Evolutionary conservation across 305 asterid species (phyloP).

Genomic region (Solanum aculeatissimum): DNA sequence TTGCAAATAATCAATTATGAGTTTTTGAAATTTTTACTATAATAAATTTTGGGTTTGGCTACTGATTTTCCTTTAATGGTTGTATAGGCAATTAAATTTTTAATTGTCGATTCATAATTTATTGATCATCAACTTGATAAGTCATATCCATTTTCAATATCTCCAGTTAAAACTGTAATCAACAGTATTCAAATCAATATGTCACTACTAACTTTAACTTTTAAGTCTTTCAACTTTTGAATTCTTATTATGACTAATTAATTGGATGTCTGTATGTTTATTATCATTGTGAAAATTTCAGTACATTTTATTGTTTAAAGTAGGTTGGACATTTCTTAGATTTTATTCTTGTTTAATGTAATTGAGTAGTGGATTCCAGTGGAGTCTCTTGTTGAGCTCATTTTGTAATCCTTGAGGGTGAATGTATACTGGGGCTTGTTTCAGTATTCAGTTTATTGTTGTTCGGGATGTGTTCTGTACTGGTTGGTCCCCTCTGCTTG

Average conservation of each 20-base stretch:
- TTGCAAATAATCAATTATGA: not conserved
- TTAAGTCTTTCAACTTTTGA: not conserved
- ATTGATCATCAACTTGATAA: not conserved
- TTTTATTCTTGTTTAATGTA: not conserved
- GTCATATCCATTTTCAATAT: not conserved
- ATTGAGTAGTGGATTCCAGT: not conserved
- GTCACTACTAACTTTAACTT: not conserved
- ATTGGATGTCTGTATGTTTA: not conserved
- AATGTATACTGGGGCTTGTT: not conserved
- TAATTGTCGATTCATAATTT: not conserved
- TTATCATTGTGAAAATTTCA: not conserved
- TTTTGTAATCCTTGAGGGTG: not conserved
- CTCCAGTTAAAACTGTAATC: not conserved
- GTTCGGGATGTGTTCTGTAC: not conserved
- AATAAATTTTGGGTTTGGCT: not conserved
- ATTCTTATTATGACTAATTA: no score
- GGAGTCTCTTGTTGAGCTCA: not conserved
- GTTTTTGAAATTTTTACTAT: not conserved
- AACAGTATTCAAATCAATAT: not conserved
- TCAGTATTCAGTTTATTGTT: no score
- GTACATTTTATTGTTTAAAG: not conserved
- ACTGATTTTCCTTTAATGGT: rapidly evolving
- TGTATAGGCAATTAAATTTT: not conserved
- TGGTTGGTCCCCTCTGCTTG: no score
- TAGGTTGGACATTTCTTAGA: rapidly evolving